Base-by-base conservation (phyloP, 805 yeast species). In the Groenewaldozyma tartarivorans region DNA sequence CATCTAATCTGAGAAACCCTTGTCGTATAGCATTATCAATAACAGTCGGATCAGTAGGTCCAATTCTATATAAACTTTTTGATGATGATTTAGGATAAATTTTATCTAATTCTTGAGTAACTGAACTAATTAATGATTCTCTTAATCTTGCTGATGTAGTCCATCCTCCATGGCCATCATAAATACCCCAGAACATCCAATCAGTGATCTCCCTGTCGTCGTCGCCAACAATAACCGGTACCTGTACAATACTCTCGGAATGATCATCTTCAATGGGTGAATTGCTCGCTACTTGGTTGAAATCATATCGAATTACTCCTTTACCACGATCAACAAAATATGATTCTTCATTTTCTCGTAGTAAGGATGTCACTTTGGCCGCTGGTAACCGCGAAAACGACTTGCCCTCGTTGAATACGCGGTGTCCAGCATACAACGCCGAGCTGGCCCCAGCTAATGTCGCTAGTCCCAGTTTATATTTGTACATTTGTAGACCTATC, bases 121-220 rank as follows among this genome's bases (percentile, higher is more conserved):
- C 92, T 50, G 72, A 74, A 42, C 76, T 75, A 21, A 92, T 77
- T 48, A 92, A 67, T 48, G 77, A 77, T 48, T 86, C 92, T 46
- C 94, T 71, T 46, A 92, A 70, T 57, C 79, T 84, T n/a, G 83
- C 74, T 42, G 90, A 77, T 1, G 98, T 92, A 48, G 84, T 83
- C 78, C 94, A 87, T 18, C 98, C 98, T 2, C 95, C 87, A 61
- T 92, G 98, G 9, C 98, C 98, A 61, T 92, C 98, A 57, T 81
- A 90, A 0, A 92, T 76, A 4, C 97, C 95, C 75, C 94, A 92
- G 56, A 92, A 86, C 73, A 83, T 81, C 82, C 96, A 81, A 59
- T 90, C 96, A 13, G 7, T 9, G 11, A 24, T 13, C 6, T 71
- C 56, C 19, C 62, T 62, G n/a, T 66, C 61, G 18, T 53, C 49